Evolutionary conservation across 768 basidiomycete genomes (phyloP).

Genomic region (Hypsizygus marmoreus): DNA sequence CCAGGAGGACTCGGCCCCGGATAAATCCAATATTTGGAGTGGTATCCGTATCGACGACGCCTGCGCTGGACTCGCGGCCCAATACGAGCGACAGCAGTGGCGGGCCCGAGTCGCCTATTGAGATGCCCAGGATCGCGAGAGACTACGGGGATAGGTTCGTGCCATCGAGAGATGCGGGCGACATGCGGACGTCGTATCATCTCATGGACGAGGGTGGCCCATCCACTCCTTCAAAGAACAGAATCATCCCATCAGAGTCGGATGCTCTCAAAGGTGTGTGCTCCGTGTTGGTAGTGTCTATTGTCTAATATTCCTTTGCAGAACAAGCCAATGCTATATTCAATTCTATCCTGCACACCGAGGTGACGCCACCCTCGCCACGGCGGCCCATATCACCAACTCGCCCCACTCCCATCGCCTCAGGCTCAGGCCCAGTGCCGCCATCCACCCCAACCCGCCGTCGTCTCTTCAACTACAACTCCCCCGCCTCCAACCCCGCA

Average conservation of each 20-base stretch:
- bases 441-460: conserved; percentile 56
- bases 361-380: conserved; percentile 75
- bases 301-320: conserved; percentile 23
- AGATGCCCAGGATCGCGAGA: conserved; percentile 33
- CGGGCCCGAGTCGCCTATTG: conserved; percentile 44
- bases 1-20: conserved; percentile 52
- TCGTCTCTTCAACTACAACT: conserved; percentile 70
- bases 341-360: conserved; percentile 71
- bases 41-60: conserved; percentile 48
- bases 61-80: conserved; percentile 55
- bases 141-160: conserved; percentile 72
- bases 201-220: conserved; percentile 61
- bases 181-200: conserved; percentile 69
- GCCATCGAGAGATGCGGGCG: conserved; percentile 61
- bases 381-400: conserved; percentile 63
- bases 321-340: conserved; percentile 88
- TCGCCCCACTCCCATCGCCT: conserved; percentile 41
- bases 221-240: conserved; percentile 60
- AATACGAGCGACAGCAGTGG: conserved; percentile 56
- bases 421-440: conserved; percentile 39
- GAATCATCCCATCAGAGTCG: conserved; percentile 67
- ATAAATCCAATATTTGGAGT: conserved; percentile 57
- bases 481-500: conserved; percentile 57
- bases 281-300: conserved; percentile 2
- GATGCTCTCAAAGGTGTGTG: conserved; percentile 74